These are phyloP conservation scores for Macadamia integrifolia DNA, from an alignment of 164 flowering plant species.

Conservation along the genomic window DNA sequence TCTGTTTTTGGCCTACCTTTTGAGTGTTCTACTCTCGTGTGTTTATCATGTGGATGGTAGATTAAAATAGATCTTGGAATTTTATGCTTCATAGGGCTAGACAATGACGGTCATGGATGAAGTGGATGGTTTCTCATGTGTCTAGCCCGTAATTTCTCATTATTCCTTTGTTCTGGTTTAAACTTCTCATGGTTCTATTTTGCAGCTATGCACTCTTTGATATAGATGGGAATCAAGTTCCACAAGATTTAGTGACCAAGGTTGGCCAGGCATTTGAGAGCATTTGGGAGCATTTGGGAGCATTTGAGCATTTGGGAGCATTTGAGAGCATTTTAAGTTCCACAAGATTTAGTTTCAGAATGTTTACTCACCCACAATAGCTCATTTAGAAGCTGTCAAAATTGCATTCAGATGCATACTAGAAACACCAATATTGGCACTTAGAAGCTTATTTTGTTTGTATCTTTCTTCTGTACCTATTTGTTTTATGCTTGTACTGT, in stretches of 20 bases:
- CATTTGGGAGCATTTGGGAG: constrained; percentile 15
- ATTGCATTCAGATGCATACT: neutral
- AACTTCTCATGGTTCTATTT: constrained; percentile 5
- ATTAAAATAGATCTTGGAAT: neutral
- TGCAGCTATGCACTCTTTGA: constrained; percentile 89
- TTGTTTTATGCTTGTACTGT: constrained; percentile 5
- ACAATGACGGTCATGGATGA: neutral
- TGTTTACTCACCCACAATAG: neutral
- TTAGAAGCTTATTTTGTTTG: constrained; percentile 3
- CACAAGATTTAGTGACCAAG: constrained; percentile 63
- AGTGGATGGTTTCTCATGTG: neutral
- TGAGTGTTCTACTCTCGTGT: neutral
- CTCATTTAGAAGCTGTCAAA: neutral
- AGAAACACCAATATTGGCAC: neutral
- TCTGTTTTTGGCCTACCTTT: neutral
- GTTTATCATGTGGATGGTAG: neutral
- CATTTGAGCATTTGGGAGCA: constrained; percentile 21
- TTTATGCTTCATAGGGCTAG: neutral
- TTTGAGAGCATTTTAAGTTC: too few species aligned
- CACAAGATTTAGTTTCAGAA: neutral
- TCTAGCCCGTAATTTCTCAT: neutral
- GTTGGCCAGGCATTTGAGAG: constrained; percentile 74
- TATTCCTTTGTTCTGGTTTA: neutral
- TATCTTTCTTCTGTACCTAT: constrained; percentile 4
- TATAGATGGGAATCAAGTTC: constrained; percentile 74